Conservation (phyloP, 805 yeast species). For the Lipomyces yamanashiensis region DNA sequence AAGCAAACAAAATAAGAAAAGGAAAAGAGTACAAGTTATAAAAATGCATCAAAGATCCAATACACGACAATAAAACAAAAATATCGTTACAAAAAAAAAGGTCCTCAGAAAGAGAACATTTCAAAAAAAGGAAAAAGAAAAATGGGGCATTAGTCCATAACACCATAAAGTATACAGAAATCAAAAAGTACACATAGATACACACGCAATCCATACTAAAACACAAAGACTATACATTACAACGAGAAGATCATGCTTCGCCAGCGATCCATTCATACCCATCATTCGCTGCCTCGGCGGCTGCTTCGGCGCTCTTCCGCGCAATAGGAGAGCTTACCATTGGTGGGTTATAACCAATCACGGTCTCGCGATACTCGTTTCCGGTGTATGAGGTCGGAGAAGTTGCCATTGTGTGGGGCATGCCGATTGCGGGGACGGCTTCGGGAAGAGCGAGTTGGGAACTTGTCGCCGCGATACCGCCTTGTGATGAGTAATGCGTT, state of each 20-base stretch:
- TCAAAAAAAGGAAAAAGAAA: not conserved
- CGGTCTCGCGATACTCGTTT: not conserved
- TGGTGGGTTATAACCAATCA: not conserved
- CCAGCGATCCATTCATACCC: conserved; percentile 2
- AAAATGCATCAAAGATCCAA: no score
- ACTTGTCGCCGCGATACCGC: conserved; percentile 1
- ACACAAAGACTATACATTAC: not conserved
- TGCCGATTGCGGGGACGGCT: conserved; percentile 15
- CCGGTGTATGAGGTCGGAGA: no score
- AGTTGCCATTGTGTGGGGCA: conserved; percentile 6
- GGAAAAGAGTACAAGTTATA: no score
- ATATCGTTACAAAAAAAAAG: not conserved
- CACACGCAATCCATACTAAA: not conserved
- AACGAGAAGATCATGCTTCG: not conserved
- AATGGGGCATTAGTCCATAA: not conserved
- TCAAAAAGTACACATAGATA: not conserved
- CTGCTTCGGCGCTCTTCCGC: not conserved
- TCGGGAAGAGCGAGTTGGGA: conserved; percentile 15
- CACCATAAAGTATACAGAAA: not conserved
- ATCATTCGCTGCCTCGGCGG: conserved; percentile 1
- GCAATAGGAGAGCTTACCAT: not conserved
- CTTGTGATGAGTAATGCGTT: conserved; percentile 1
- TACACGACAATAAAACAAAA: not conserved
- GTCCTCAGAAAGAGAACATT: not conserved
- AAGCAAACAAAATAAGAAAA: no score